A percentile compares a stretch with the other conserved stretches of the same genome.
phyloP scores from a whole-genome alignment of 192 early-diverging fungal genomes.

The Umbelopsis isabellina region DNA sequence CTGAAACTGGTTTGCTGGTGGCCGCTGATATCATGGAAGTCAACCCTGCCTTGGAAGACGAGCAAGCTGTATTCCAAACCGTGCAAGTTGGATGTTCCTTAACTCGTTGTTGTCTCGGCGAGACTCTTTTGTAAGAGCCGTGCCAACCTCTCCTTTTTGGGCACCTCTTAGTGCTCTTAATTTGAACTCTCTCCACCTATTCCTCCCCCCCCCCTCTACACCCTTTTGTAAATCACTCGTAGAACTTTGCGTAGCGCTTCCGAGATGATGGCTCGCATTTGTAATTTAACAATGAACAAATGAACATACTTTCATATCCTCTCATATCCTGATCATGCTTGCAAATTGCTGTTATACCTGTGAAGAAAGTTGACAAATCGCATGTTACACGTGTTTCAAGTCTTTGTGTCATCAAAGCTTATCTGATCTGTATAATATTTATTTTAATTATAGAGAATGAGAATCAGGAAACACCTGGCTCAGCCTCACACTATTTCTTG shows the following conservation, averaged over 20 bases:
- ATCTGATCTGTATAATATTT: too few species aligned
- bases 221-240: slow-evolving; percentile 20
- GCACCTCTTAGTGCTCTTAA: not conserved
- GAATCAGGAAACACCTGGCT: too few species aligned
- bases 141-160: not conserved
- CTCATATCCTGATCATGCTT: too few species aligned
- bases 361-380: too few species aligned
- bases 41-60: slow-evolving; percentile 85
- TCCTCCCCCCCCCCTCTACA: not conserved
- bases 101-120: slow-evolving; percentile 82
- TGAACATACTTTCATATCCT: slow-evolving; percentile 7
- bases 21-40: slow-evolving; percentile 95
- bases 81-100: slow-evolving; percentile 91
- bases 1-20: slow-evolving; percentile 87
- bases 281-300: slow-evolving; percentile 22
- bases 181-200: not conserved
- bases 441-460: too few species aligned
- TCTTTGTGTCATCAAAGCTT: too few species aligned
- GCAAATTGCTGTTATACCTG: too few species aligned
- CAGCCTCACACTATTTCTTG: too few species aligned
- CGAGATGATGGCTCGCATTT: slow-evolving; percentile 24
- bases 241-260: slow-evolving; percentile 24
- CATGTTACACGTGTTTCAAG: too few species aligned
- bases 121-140: slow-evolving; percentile 66
- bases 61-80: slow-evolving; percentile 76